Percentiles rank a stretch among this genome's conserved stretches.
Conservation (phyloP, 352 stramenopile species). For the Elongisporangium anandrum region DNA sequence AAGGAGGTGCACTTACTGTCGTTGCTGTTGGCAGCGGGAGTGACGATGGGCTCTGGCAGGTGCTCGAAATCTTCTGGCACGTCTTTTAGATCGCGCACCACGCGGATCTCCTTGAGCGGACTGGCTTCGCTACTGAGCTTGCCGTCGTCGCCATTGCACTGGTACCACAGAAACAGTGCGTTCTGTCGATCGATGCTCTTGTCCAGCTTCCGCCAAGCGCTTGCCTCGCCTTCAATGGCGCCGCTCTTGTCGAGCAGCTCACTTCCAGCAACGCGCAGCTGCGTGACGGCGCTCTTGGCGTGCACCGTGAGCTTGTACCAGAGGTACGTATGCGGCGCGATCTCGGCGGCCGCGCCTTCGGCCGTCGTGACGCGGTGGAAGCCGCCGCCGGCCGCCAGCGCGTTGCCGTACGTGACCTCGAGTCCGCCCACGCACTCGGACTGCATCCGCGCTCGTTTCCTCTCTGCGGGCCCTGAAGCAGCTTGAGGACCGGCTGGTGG, state of each 20-base stretch:
- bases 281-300: conserved; percentile 30
- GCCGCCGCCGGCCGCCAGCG: conserved; percentile 65
- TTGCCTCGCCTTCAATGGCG: background rate
- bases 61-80: conserved; percentile 64
- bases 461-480: background rate
- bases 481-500: background rate
- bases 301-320: conserved; percentile 64
- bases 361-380: conserved; percentile 83
- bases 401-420: conserved; percentile 86
- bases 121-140: conserved; percentile 6
- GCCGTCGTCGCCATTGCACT: conserved; percentile 16
- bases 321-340: conserved; percentile 78
- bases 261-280: conserved; percentile 42
- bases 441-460: conserved; percentile 36
- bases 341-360: conserved; percentile 68
- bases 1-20: conserved; percentile 22
- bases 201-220: conserved; percentile 58
- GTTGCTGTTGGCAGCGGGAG: conserved; percentile 16
- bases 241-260: conserved; percentile 11
- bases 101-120: conserved; percentile 79
- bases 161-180: conserved; percentile 66
- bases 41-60: conserved; percentile 46
- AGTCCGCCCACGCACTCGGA: conserved; percentile 65
- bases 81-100: conserved; percentile 62
- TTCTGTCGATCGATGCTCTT: conserved; percentile 65